Base-by-base conservation (phyloP, 371 early-diverging fungal genomes). In the Polyrhizophydium stewartii region DNA sequence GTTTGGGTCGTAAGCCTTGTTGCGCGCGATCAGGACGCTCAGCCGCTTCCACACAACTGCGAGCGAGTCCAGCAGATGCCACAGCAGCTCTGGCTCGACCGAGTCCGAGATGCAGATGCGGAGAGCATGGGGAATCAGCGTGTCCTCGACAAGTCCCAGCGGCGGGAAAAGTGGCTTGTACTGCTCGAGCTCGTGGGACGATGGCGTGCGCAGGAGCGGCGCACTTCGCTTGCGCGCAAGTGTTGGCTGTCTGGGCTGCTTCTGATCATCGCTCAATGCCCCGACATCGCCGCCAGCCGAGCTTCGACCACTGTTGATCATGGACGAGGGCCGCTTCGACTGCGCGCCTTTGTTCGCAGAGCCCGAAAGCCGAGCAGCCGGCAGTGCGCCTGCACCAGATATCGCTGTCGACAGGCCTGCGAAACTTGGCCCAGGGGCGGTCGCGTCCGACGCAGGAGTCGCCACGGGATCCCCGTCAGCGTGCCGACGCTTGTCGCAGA, bases 11-110 rank as follows among this genome's bases (percentile, higher is more conserved):
- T 52, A 37, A 41, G 43, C 73, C 60, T 66, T 64, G 38, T 53
- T 41, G 1, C 38, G 46, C 12, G 9, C 60, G 47, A 67, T 68
- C 16, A 68, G 31, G 1, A 57, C 45, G 40, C 67, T 66, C 41
- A 73, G 46, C 17, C 50, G 13, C 50, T 73, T 73, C 73, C 73
- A 73, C 52, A 73, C 46, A 17, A n/a, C 33, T 2, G 60, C 38
- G 21, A 65, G 9, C 12, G 55, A 22, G 31, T 67, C 63, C 55
- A 73, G 51, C 1, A 68, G 28, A 7, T 33, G 10, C 67, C 67
- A 67, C 55, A 25, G 24, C 43, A 52, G 38, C 27, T 21, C 46
- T 25, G n/a, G 32, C 22, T 58, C 58, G 7, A 32, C 1, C 33
- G 7, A 12, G 2, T 67, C 68, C 32, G 21, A 22, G 5, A 62